These are phyloP conservation scores for Somion occarium DNA, from an alignment of 1,284 basidiomycete genomes.

Conservation along the genomic window DNA sequence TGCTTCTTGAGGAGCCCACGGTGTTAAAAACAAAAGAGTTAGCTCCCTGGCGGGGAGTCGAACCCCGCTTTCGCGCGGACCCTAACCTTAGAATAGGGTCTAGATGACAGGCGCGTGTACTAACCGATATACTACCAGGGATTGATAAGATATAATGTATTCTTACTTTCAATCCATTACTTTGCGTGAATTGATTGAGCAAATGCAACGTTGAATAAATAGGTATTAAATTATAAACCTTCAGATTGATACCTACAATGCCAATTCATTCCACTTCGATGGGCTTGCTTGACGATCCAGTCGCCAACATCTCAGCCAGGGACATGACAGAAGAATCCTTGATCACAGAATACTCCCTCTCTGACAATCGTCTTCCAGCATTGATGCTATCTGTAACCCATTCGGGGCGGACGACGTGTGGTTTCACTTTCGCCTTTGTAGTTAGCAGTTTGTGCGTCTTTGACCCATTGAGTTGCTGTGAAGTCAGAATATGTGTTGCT, in stretches of 20 bases:
- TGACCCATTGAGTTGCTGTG: slow-evolving; percentile 56
- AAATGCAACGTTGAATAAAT: too few relatives aligned
- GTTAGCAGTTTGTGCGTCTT: slow-evolving; percentile 61
- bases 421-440: slow-evolving; percentile 37
- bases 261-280: slow-evolving; percentile 5
- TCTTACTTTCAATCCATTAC: too few relatives aligned
- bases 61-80: not conserved
- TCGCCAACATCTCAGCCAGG: not conserved
- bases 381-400: slow-evolving; percentile 66
- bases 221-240: too few relatives aligned
- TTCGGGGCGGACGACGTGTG: slow-evolving; percentile 62
- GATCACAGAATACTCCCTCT: slow-evolving; percentile 50
- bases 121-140: not conserved
- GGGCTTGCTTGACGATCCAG: not conserved
- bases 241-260: too few relatives aligned
- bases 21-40: not conserved
- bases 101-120: not conserved
- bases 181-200: too few relatives aligned
- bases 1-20: too few relatives aligned
- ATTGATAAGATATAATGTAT: too few relatives aligned
- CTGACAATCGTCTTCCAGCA: slow-evolving; percentile 49
- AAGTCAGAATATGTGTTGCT: slow-evolving; percentile 71
- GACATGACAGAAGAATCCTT: slow-evolving; percentile 19
- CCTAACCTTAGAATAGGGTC: not conserved
- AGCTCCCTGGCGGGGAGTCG: not conserved